phyloP scores from a whole-genome alignment of 805 yeast genomes.

The Wickerhamiella australiensis region DNA sequence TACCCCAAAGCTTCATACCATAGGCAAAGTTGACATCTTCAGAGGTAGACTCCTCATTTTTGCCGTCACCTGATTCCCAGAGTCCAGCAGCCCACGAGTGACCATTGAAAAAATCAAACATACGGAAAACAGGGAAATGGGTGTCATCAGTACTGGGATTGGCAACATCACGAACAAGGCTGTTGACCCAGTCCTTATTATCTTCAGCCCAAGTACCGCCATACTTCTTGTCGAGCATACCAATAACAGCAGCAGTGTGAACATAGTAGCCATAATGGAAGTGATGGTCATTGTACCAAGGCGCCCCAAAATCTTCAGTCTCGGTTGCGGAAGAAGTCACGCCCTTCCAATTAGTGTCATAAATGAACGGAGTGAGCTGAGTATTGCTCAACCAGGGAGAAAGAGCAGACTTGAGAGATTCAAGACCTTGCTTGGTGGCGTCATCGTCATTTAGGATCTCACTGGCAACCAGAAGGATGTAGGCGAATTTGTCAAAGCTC shows the following conservation, averaged over 20 bases:
- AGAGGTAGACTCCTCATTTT: slow-evolving; percentile 58
- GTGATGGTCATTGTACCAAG: slow-evolving; percentile 73
- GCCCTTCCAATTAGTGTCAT: slow-evolving; percentile 53
- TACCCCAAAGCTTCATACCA: slow-evolving; percentile 63
- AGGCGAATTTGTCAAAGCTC: slow-evolving; percentile 78
- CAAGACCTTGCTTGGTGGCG: slow-evolving; percentile 41
- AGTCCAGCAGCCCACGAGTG: slow-evolving; percentile 75
- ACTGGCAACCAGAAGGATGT: slow-evolving; percentile 61
- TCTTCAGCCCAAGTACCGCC: slow-evolving; percentile 42
- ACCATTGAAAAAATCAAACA: slow-evolving; percentile 63
- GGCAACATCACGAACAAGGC: slow-evolving; percentile 54
- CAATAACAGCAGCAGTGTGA: slow-evolving; percentile 72
- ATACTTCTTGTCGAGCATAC: slow-evolving; percentile 40
- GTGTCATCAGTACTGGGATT: slow-evolving; percentile 43
- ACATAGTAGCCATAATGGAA: slow-evolving; percentile 80
- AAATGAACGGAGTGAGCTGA: slow-evolving; percentile 62
- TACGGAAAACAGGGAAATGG: slow-evolving; percentile 55
- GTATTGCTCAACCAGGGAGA: slow-evolving; percentile 54
- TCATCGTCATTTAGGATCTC: slow-evolving; percentile 46
- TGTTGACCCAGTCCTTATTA: slow-evolving; percentile 47
- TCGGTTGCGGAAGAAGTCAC: slow-evolving; percentile 30
- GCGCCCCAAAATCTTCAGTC: slow-evolving; percentile 59
- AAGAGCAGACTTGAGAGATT: slow-evolving; percentile 54
- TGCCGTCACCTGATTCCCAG: slow-evolving; percentile 52
- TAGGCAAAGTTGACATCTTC: slow-evolving; percentile 67